These are phyloP conservation scores for Aspergillus proliferans DNA, from an alignment of 2,329 filamentous ascomycete genomes.

Conservation along the genomic window DNA sequence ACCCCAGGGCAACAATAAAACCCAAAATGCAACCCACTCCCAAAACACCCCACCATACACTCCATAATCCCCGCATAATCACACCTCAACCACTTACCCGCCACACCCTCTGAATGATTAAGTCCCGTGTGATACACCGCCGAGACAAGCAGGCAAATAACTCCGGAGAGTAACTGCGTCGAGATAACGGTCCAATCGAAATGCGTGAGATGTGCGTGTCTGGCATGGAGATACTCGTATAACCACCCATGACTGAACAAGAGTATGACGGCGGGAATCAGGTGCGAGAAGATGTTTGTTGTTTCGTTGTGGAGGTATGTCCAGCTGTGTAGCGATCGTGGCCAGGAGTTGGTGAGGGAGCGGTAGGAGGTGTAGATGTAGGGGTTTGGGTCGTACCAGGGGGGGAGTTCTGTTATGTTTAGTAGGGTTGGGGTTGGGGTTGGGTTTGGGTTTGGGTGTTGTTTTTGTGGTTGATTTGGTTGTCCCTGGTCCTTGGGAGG, in stretches of 20 bases:
- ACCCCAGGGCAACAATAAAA: conserved; percentile 29
- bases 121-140: conserved; percentile 29
- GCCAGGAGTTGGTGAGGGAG: conserved; percentile 33
- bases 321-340: conserved; percentile 36
- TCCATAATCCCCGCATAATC: conserved; percentile 31
- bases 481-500: background rate
- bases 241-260: conserved; percentile 2
- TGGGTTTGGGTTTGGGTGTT: background rate
- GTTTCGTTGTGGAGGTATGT: conserved; percentile 41
- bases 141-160: conserved; percentile 29
- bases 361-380: conserved; percentile 42
- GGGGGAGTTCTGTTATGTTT: conserved; percentile 32
- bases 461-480: background rate
- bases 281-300: conserved; percentile 41
- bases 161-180: conserved; percentile 18
- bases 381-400: conserved; percentile 40
- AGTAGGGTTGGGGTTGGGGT: conserved; percentile 13
- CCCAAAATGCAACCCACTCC: conserved; percentile 30
- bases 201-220: conserved; percentile 2
- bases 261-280: conserved; percentile 36
- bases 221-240: conserved; percentile 6
- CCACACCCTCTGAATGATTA: conserved; percentile 24
- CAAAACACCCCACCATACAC: conserved; percentile 29
- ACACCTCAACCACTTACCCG: conserved; percentile 18
- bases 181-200: conserved; percentile 13